Percentiles rank a stretch among this genome's conserved stretches.
Conservation (phyloP, 2,329 filamentous ascomycete species). For the Tetracladium maxilliforme region DNA sequence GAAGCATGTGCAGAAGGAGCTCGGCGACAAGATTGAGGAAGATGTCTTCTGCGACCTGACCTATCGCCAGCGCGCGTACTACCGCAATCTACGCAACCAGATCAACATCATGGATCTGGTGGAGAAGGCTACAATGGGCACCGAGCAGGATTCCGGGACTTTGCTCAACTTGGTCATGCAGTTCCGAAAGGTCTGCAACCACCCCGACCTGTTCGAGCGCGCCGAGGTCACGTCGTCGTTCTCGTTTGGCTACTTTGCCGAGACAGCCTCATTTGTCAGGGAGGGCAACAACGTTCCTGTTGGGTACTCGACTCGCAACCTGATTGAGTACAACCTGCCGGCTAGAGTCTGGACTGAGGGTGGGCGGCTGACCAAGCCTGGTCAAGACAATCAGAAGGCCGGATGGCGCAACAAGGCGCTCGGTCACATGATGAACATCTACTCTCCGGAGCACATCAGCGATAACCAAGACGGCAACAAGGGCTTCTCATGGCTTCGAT, state of each 20-base stretch:
- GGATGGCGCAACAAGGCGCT: slow-evolving; percentile 73
- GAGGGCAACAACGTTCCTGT: slow-evolving; percentile 71
- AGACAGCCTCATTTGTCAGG: slow-evolving; percentile 87
- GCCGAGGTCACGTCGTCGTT: slow-evolving; percentile 83
- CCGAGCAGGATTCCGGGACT: slow-evolving; percentile 88
- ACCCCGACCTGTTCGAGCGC: slow-evolving; percentile 91
- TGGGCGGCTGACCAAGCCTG: slow-evolving; percentile 61
- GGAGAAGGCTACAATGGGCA: slow-evolving; percentile 87
- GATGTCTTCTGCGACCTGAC: slow-evolving; percentile 96
- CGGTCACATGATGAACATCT: slow-evolving; percentile 77
- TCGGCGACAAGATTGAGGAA: slow-evolving; percentile 95
- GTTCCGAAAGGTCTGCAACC: slow-evolving; percentile 98
- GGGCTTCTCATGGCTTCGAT: slow-evolving; percentile 81
- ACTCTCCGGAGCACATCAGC: slow-evolving; percentile 64
- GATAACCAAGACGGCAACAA: slow-evolving; percentile 44
- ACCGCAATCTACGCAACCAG: slow-evolving; percentile 83
- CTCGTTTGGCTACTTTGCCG: slow-evolving; percentile 74
- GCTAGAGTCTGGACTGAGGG: slow-evolving; percentile 68
- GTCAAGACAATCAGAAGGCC: slow-evolving; percentile 56
- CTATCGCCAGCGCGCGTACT: slow-evolving; percentile 88
- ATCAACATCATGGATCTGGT: slow-evolving; percentile 98
- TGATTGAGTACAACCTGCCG: slow-evolving; percentile 75
- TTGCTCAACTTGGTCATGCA: slow-evolving; percentile 99
- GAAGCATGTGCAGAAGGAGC: slow-evolving; percentile 97
- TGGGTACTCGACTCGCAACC: slow-evolving; percentile 73